Evolutionary conservation across 1,284 basidiomycete genomes (phyloP), one percentile per base, ranked within the genome.

Genomic region (Apiotrichum veenhuisii): DNA sequence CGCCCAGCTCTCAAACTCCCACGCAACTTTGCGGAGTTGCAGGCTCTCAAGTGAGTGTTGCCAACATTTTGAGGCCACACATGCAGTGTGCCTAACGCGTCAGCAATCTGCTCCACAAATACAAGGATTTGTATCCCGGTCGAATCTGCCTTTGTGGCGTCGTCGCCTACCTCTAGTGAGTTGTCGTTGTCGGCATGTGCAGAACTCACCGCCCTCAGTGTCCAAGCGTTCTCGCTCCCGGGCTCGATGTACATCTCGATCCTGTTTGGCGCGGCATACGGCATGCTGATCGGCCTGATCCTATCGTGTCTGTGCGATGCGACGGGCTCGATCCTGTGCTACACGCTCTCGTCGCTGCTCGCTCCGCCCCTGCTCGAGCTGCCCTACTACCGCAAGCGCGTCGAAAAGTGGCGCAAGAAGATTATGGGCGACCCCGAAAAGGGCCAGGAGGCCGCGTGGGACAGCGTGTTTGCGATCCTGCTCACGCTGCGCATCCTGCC

Each of bases 201-300:
- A 11, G 3, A 10, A 26, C 18, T 20, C 12, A 49, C 46, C n/a
- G 61, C 57, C 40, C 48, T 18, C 72, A 93, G 91, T 77, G 82
- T 98, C 5, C 95, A 98, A 80, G 91, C 93, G 0, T 98, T 98
- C 77, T 93, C 91, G 2, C 83, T 98, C 7, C 95, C 95, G 0
- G 95, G 95, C 0, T 95, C 91, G 23, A 98, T 98, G 94, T 98
- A 98, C 74, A 84, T 98, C 59, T 92, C 91, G 50, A 97, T 98
- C 70, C 85, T 98, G 10, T 93, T 90, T 15, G 95, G 95, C 33
- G 95, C 95, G 0, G 87, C 98, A 8, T 98, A 93, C 85, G 94
- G 95, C 36, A 87, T 96, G n/a, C 79, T 89, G 1, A 78, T 87
- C 9, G 94, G 94, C 0, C 82, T 98, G 2, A 87, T 91, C 1